Evolutionary conservation across 306 rosid species (phyloP), one percentile per base, ranked within the genome.

Genomic region (Fragaria ananassa): DNA sequence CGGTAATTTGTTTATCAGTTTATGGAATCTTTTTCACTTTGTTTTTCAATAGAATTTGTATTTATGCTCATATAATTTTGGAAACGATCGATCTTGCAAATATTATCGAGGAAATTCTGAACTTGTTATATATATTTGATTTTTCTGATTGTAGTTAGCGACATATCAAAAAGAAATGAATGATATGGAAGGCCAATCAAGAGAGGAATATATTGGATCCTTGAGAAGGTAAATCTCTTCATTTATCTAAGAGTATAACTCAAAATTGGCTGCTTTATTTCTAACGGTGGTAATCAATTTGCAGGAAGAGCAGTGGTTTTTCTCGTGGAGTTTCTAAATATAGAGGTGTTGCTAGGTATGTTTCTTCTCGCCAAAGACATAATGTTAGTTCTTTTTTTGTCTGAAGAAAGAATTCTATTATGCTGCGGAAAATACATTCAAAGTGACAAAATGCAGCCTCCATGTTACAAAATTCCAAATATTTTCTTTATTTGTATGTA

Each of bases 221-320:
- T 51, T 84, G 64, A 81, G 87, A 81, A 74, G 87, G 87, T 80
- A 13, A 42, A 5, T 8, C 27, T 64, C 34, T 10, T 46, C n/a
- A 50, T 15, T 2, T 6, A 44, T 76, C 10, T 62, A 65, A 70
- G 10, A 17, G 34, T 19, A 10, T 25, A 58, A 25, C 35, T 25
- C 15, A 10, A 25, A 23, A 4, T 58, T 58, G 4, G 29, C 8
- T 23, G 35, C 27, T 21, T 2, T 31, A 31, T 31, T 31, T 10
- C n/a, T 62, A 13, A 62, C 31, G 4, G 67, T 29, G 15, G 49
- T 42, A 69, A 61, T 45, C 7, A 77, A 49, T 37, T 46, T 72
- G 73, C 88, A 93, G 98, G 82, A 93, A 85, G 87, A 93, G 97
- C 79, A 93, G 97, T 85, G 98, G 98, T 2, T 93, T 93, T 78